A percentile compares a stretch with the other conserved stretches of the same genome.
Evolutionary conservation across 192 early-diverging fungal species (phyloP).

Genomic region (Coemansia sp.): DNA sequence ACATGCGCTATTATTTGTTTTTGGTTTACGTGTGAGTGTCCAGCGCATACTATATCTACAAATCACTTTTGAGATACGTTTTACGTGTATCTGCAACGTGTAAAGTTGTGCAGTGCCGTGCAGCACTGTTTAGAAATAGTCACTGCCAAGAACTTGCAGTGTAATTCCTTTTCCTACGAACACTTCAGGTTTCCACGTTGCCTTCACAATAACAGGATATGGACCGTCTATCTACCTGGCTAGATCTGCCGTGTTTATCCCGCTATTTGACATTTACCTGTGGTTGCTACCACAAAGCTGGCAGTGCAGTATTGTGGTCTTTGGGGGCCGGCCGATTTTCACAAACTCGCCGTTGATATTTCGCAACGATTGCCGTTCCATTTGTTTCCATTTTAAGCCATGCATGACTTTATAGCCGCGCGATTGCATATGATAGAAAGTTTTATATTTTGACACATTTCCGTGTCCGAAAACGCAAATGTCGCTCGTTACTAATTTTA

Average conservation of each 20-base stretch:
- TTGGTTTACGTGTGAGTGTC: neutral
- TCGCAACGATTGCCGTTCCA: neutral
- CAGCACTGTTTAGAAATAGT: neutral
- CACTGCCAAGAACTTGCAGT: neutral
- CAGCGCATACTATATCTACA: neutral
- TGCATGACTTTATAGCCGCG: neutral
- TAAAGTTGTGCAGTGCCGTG: neutral
- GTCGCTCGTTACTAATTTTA: slow-evolving; percentile 9
- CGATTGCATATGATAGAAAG: neutral
- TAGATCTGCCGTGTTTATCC: neutral
- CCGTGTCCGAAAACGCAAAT: neutral
- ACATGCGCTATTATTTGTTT: neutral
- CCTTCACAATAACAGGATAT: neutral
- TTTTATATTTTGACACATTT: neutral
- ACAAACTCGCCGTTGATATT: neutral
- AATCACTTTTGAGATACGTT: neutral
- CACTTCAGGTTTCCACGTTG: neutral
- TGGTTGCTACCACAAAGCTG: neutral
- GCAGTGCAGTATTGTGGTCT: neutral
- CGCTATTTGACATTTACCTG: neutral
- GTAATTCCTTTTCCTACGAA: no score
- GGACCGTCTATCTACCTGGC: neutral
- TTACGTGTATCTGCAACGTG: neutral
- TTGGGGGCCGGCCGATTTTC: neutral
- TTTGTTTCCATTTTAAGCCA: neutral